A percentile compares a stretch with the other conserved stretches of the same genome.
Evolutionary conservation across 768 basidiomycete species (phyloP).

Genomic region (Tylopilus subfusipes): DNA sequence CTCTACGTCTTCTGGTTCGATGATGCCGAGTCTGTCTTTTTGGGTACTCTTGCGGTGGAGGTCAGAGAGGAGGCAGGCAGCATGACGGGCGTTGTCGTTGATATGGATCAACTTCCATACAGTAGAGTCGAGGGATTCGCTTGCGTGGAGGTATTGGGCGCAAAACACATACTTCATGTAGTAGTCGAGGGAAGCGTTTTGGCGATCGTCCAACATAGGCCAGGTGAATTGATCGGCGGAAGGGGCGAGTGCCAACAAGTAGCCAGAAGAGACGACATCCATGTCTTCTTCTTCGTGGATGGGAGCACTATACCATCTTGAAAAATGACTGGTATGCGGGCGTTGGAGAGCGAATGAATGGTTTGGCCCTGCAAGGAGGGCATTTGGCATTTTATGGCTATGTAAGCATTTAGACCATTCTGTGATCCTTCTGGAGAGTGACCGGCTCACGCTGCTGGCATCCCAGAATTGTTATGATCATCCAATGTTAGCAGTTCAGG

Average conservation of each 20-base stretch:
- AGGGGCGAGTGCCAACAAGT: constrained; percentile 6
- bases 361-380: constrained; percentile 49
- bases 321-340: constrained; percentile 29
- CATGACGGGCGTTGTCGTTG: constrained; percentile 48
- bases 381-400: constrained; percentile 69
- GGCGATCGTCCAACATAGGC: constrained; percentile 13
- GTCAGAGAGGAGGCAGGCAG: constrained; percentile 60
- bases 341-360: constrained; percentile 25
- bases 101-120: constrained; percentile 51
- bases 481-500: no score
- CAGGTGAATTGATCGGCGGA: constrained; percentile 12
- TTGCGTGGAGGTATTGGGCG: constrained; percentile 69
- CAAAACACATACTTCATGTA: constrained; percentile 63
- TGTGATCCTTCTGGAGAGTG: no score
- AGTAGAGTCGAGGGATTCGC: constrained; percentile 41
- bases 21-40: constrained; percentile 15
- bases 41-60: constrained; percentile 43
- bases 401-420: no score
- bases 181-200: constrained; percentile 29
- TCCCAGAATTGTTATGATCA: no score
- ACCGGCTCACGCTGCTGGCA: no score
- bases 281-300: constrained; percentile 18
- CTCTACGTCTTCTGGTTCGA: constrained; percentile 24
- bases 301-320: constrained; percentile 14
- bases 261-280: constrained; percentile 23